These are phyloP conservation scores for Neurospora tetraspora DNA, from an alignment of 495 filamentous ascomycete genomes.

Conservation along the genomic window DNA sequence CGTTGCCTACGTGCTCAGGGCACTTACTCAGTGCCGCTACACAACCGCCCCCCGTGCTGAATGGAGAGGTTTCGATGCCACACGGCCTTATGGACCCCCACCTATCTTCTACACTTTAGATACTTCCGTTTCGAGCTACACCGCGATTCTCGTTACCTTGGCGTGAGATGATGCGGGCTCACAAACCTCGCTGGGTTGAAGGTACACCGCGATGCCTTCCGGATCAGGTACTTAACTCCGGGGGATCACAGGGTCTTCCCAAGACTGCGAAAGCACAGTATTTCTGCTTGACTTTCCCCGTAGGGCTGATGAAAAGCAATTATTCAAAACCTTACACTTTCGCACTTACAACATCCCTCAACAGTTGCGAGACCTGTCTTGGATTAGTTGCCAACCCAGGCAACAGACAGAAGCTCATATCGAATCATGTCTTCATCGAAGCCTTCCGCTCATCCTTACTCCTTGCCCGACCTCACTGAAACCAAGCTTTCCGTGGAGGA, in stretches of 20 bases:
- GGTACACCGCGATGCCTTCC: background rate
- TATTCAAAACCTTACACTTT: background rate
- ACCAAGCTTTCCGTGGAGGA: background rate
- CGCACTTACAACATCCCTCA: background rate
- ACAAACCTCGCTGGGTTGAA: background rate
- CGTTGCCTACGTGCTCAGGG: background rate
- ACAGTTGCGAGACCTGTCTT: background rate
- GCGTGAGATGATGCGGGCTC: background rate
- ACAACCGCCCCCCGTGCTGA: background rate
- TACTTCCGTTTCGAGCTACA: background rate
- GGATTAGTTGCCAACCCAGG: background rate
- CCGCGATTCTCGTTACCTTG: background rate
- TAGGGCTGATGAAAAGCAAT: background rate
- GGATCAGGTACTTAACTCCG: background rate
- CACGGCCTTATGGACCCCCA: background rate
- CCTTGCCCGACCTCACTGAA: background rate
- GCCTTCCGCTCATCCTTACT: background rate
- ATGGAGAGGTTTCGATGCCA: background rate
- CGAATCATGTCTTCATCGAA: background rate
- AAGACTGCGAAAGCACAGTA: background rate
- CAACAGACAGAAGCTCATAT: background rate
- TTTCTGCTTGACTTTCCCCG: background rate
- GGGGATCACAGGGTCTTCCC: background rate
- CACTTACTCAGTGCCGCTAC: background rate
- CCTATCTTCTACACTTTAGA: background rate